Conservation (phyloP, 2,329 filamentous ascomycete genomes). For the Truncatella angustata region DNA sequence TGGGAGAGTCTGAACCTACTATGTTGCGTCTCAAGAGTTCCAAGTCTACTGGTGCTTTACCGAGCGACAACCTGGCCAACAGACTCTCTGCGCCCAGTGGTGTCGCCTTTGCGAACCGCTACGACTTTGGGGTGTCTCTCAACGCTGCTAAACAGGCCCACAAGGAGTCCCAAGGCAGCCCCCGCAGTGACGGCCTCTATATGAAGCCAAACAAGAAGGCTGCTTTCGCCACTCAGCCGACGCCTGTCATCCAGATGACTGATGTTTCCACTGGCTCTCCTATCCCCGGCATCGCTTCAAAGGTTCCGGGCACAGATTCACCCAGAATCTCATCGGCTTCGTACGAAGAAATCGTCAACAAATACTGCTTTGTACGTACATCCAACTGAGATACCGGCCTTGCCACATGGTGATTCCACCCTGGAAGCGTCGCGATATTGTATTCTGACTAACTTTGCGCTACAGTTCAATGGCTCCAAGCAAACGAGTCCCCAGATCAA, state of each 20-base stretch:
- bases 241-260: slow-evolving; percentile 7
- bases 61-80: slow-evolving; percentile 59
- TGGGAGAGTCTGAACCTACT: slow-evolving; percentile 59
- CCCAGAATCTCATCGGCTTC: slow-evolving; percentile 76
- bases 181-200: slow-evolving; percentile 49
- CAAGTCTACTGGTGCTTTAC: slow-evolving; percentile 61
- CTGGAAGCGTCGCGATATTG: background rate
- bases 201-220: slow-evolving; percentile 51
- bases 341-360: slow-evolving; percentile 96
- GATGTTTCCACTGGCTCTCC: slow-evolving; percentile 14
- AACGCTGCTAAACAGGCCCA: slow-evolving; percentile 76
- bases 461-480: slow-evolving; percentile 60
- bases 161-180: slow-evolving; percentile 60
- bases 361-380: slow-evolving; percentile 99
- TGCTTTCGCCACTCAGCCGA: slow-evolving; percentile 17
- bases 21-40: slow-evolving; percentile 69
- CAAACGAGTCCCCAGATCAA: slow-evolving; percentile 50
- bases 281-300: slow-evolving; percentile 12
- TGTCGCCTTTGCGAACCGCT: slow-evolving; percentile 85
- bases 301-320: slow-evolving; percentile 46
- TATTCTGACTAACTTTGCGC: slow-evolving; percentile 22
- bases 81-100: slow-evolving; percentile 55
- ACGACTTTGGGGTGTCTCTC: slow-evolving; percentile 93
- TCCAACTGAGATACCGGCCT: slow-evolving; percentile 19
- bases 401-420: slow-evolving; percentile 3